Base-by-base conservation (phyloP, 2,329 filamentous ascomycete genomes). In the Trichoderma sp. region DNA sequence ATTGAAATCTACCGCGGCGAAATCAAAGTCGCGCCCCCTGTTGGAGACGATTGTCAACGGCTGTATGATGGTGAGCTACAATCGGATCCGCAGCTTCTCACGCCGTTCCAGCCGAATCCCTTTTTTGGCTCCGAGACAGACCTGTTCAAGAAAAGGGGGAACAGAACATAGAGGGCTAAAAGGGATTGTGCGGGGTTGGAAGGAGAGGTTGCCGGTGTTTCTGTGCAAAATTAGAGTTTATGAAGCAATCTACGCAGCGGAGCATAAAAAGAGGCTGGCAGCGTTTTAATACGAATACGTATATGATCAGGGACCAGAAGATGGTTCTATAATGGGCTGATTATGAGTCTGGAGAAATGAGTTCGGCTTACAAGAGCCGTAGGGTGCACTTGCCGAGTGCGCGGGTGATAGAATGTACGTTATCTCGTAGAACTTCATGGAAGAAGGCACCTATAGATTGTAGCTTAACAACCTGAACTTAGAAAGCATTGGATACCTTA, bases 1-100 rank as follows among this genome's bases (percentile, higher is more conserved):
- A 74, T 90, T 32, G 88, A 90, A 74, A 87, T 90, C 63, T 77
- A 84, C 56, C 76, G 86, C 70, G 85, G 86, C 70, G 81, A 83
- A 73, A 77, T 80, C 45, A 76, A 78, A 42, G 79, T 84, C 42
- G 78, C 83, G 8, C 77, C 77, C 19, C 80, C 80, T 32, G 77
- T 82, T 2, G 77, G 77, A 52, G 82, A 84, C 53, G 78, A 81
- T 42, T 70, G 75, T 17, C 74, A 73, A 17, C 76, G 76, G 13
- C 72, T 82, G 4, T 77, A 79, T 32, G 80, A 81, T 34, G 81
- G 80, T 61, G 83, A 84, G 71, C 74, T 75, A 69, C 78, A 79
- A 70, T 69, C 76, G 17, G 72, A 76, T 63, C 70, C 74, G 35
- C 71, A 72, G 29, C 35, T 63, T 22, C 72, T 72, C 22, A 64